Base-by-base conservation (phyloP, 2,329 filamentous ascomycete species). In the Fusarium algeriense region DNA sequence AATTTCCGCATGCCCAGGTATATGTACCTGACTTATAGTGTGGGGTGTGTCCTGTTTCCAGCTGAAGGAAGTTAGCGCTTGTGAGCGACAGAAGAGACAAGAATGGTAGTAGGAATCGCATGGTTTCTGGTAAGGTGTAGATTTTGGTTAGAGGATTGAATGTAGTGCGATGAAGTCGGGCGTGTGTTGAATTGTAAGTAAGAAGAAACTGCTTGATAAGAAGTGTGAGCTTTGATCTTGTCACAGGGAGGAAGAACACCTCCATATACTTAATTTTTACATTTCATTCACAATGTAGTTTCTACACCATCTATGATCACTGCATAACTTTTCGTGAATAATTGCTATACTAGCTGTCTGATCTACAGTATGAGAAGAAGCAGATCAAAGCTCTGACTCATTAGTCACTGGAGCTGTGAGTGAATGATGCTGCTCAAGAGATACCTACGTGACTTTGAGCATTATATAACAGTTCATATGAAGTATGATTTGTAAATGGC, bases 391-490 rank as follows among this genome's bases (percentile, higher is more conserved):
- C 8, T 32, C 50, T 23, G 23, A 23, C 12, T 43, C 26, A 17
- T 19, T 13, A 30, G 11, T 17, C 19, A 19, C 23, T 54, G 19
- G 26, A 43, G 50, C 35, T 43, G 4, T 28, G 11, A 32, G 19
- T 43, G 14, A 32, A 4, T 43, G 3, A 32, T 43, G 10, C 11
- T 15, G 3, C 23, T 54, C 14, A 12, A 23, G 2, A 14, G 9
- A 17, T 32, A 20, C 1, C 4, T 5, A 23, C 26, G 20, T 52
- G 1, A 13, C 11, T 15, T 52, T 32, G 37, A 14, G 23, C n/a
- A 12, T 34, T 8, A 5, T 3, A 6, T 2, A n/a, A n/a, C 32
- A n/a, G 6, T 38, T 2, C 1, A 12, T 26, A 3, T 12, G 9
- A 26, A 26, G 17, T 10, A 37, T 35, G 15, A 8, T n/a, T 28